Conservation (phyloP, 2,329 filamentous ascomycete genomes). For the Chrysoporthe deuterocubensis region DNA sequence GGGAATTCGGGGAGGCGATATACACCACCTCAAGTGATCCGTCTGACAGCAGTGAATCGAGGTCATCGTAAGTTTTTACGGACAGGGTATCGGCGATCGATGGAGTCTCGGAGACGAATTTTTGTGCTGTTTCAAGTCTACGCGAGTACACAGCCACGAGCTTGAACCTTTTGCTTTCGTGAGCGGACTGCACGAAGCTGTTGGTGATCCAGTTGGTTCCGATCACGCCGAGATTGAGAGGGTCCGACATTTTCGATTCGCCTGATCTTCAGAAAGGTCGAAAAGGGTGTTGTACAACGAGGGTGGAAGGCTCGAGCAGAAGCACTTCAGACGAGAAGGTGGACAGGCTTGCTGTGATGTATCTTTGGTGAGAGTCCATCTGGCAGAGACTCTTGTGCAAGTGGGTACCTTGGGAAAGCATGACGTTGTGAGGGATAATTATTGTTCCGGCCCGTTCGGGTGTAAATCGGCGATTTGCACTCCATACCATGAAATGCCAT, state of each 20-base stretch:
- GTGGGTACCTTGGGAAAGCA: neutral
- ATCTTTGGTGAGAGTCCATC: neutral
- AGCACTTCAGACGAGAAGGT: neutral
- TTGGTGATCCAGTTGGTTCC: conserved; percentile 29
- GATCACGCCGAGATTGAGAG: conserved; percentile 26
- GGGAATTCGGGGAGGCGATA: conserved; percentile 52
- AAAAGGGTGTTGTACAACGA: neutral
- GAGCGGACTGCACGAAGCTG: conserved; percentile 27
- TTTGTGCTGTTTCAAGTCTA: conserved; percentile 23
- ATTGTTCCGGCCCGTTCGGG: conserved; percentile 4
- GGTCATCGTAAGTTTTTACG: conserved; percentile 28
- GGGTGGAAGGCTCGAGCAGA: neutral
- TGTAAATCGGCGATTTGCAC: neutral
- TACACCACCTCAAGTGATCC: conserved; percentile 40
- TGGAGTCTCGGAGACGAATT: conserved; percentile 22
- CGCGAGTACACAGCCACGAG: conserved; percentile 27
- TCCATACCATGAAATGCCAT: too few relatives aligned
- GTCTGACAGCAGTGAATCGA: conserved; percentile 24
- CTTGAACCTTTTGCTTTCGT: conserved; percentile 26
- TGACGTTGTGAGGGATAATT: neutral
- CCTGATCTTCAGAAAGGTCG: neutral
- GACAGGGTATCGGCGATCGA: conserved; percentile 22
- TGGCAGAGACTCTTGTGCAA: neutral
- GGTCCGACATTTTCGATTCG: conserved; percentile 12
- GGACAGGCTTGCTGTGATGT: neutral